Percentiles rank a stretch among this genome's conserved stretches.
These are phyloP conservation scores for Entomortierella chlamydospora DNA, from an alignment of 192 early-diverging fungal species.

Conservation along the genomic window DNA sequence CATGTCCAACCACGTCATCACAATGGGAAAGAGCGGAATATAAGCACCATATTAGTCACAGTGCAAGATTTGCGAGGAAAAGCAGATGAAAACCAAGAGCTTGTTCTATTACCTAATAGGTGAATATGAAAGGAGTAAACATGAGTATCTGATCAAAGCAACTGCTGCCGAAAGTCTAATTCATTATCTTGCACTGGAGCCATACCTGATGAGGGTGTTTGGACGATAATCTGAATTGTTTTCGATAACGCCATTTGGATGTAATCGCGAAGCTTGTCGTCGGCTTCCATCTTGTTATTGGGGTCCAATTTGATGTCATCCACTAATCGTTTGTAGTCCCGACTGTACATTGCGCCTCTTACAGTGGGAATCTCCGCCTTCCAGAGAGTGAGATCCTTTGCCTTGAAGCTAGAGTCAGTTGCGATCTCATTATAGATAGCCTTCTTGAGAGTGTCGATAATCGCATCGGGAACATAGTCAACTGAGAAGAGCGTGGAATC, in stretches of 20 bases:
- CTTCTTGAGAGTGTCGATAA: background rate
- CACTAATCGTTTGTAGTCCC: too few species aligned
- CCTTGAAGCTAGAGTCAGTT: background rate
- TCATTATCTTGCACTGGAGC: too few species aligned
- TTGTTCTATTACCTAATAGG: slow-evolving; percentile 4
- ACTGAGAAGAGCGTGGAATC: background rate
- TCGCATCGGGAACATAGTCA: background rate
- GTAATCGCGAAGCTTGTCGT: background rate
- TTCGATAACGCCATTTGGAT: background rate
- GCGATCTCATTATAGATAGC: background rate
- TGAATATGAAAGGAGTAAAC: background rate
- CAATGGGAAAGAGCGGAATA: too few species aligned
- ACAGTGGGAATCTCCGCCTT: background rate
- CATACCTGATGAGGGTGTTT: background rate
- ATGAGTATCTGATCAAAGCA: background rate
- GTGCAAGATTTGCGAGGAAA: background rate
- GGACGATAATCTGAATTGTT: slow-evolving; percentile 7
- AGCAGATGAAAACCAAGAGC: background rate
- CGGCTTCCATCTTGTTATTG: background rate
- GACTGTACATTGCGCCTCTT: background rate
- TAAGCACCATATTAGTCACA: too few species aligned
- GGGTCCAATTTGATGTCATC: background rate
- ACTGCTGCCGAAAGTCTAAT: too few species aligned
- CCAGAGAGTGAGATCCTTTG: slow-evolving; percentile 3
- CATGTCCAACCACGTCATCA: too few species aligned